Evolutionary conservation across 768 basidiomycete species (phyloP).

Genomic region (Termitomyces sp.): DNA sequence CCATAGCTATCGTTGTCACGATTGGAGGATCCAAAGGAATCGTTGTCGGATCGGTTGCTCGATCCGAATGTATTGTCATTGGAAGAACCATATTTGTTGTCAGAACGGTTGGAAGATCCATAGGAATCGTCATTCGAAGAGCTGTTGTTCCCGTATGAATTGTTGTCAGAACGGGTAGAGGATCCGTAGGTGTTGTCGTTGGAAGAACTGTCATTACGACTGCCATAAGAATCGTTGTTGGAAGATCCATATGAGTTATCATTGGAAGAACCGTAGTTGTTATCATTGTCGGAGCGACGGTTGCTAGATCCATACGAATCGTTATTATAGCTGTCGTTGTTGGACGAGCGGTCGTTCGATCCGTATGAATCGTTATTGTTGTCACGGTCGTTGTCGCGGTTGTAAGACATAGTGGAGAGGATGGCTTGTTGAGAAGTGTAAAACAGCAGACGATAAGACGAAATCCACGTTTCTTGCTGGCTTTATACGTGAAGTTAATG

Average conservation of each 20-base stretch:
- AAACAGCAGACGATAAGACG: not conserved
- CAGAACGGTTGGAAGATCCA: not conserved
- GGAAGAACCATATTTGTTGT: conserved; percentile 23
- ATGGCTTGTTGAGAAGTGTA: not conserved
- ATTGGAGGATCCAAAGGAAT: conserved; percentile 17
- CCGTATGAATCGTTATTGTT: conserved; percentile 20
- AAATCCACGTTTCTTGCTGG: not conserved
- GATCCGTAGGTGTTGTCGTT: conserved; percentile 20
- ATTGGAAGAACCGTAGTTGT: conserved; percentile 5
- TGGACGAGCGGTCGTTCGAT: conserved; percentile 8
- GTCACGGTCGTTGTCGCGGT: conserved; percentile 1
- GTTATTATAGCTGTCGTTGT: conserved; percentile 21
- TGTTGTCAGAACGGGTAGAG: conserved; percentile 12
- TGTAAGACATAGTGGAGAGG: not conserved
- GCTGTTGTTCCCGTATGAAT: conserved; percentile 13
- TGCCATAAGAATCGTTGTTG: conserved; percentile 15
- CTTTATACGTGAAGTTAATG: not conserved
- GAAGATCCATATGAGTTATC: conserved; percentile 13
- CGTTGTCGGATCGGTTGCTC: conserved; percentile 7
- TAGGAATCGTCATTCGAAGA: conserved; percentile 6
- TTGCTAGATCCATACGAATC: conserved; percentile 17
- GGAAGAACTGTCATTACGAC: conserved; percentile 15
- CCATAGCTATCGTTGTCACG: conserved; percentile 20
- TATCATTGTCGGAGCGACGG: conserved; percentile 7
- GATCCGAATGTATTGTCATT: conserved; percentile 16